A percentile compares a stretch with the other conserved stretches of the same genome.
Evolutionary conservation across 768 basidiomycete species (phyloP).

Genomic region (Leccinum boreale): DNA sequence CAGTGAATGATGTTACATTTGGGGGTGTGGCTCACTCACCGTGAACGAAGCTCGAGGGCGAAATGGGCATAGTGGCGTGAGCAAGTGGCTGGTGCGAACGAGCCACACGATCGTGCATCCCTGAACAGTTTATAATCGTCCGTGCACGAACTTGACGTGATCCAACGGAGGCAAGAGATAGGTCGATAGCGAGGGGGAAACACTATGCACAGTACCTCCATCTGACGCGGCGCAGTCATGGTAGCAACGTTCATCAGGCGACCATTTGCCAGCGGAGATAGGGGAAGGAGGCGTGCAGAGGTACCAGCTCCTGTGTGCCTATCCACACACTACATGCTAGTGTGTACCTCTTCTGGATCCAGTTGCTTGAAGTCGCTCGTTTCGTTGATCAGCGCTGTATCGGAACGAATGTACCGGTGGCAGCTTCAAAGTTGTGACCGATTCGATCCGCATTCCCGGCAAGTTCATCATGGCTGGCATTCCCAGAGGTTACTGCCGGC

Average conservation of each 20-base stretch:
- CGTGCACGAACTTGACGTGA: background rate
- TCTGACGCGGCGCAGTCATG: background rate
- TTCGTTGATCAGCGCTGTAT: too few relatives aligned
- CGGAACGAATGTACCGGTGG: too few relatives aligned
- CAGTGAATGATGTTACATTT: background rate
- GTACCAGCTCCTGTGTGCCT: too few relatives aligned
- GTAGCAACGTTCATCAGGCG: background rate
- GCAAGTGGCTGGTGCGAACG: background rate
- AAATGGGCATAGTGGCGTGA: background rate
- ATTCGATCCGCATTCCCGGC: too few relatives aligned
- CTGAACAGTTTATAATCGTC: background rate
- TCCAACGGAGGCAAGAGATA: background rate
- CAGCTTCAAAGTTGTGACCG: too few relatives aligned
- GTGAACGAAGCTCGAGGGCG: too few relatives aligned
- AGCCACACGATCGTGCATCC: background rate
- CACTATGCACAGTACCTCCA: background rate
- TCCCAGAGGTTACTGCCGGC: background rate
- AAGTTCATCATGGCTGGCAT: background rate
- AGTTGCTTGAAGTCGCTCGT: too few relatives aligned
- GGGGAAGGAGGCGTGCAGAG: too few relatives aligned
- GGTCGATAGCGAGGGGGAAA: background rate
- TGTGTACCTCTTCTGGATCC: too few relatives aligned
- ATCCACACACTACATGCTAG: too few relatives aligned
- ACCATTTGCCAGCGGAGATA: background rate
- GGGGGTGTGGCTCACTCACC: background rate